phyloP scores from a whole-genome alignment of 805 yeast species.

The Ogataea henricii region DNA sequence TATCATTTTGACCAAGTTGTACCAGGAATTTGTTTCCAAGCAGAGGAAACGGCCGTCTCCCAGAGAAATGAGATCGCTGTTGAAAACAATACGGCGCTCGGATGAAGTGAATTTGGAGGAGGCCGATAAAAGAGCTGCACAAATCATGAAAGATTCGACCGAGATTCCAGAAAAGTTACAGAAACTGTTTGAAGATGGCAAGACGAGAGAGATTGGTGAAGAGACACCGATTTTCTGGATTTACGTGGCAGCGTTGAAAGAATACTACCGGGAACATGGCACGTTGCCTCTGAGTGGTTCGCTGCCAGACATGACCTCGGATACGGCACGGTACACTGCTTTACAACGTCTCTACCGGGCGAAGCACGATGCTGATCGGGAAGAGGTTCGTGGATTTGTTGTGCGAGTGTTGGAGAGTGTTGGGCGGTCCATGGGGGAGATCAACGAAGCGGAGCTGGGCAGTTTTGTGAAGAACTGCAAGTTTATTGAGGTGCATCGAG shows the following conservation, averaged over 20 bases:
- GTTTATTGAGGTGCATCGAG: conserved; percentile 50
- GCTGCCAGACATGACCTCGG: conserved; percentile 88
- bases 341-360: conserved; percentile 2
- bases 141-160: conserved; percentile 42
- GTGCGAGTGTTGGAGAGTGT: conserved; percentile 27
- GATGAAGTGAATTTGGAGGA: conserved; percentile 41
- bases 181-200: conserved; percentile 30
- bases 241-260: conserved; percentile 52
- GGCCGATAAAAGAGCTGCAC: conserved; percentile 43
- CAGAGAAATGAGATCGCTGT: conserved; percentile 20
- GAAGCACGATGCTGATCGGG: conserved; percentile 54
- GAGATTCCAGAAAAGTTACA: conserved; percentile 32
- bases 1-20: conserved; percentile 58
- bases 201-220: conserved; percentile 25
- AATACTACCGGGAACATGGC: conserved; percentile 45
- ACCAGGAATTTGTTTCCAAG: conserved; percentile 41
- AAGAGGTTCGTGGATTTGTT: conserved; percentile 39
- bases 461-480: conserved; percentile 66
- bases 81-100: conserved; percentile 14
- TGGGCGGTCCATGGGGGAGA: conserved; percentile 32
- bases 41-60: conserved; percentile 26
- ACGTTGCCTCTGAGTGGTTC: conserved; percentile 71
- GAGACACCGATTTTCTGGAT: conserved; percentile 58
- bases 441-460: conserved; percentile 40
- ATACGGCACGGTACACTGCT: conserved; percentile 42